These are phyloP conservation scores for Trametes cinnabarina DNA, from an alignment of 768 basidiomycete species.

Conservation along the genomic window DNA sequence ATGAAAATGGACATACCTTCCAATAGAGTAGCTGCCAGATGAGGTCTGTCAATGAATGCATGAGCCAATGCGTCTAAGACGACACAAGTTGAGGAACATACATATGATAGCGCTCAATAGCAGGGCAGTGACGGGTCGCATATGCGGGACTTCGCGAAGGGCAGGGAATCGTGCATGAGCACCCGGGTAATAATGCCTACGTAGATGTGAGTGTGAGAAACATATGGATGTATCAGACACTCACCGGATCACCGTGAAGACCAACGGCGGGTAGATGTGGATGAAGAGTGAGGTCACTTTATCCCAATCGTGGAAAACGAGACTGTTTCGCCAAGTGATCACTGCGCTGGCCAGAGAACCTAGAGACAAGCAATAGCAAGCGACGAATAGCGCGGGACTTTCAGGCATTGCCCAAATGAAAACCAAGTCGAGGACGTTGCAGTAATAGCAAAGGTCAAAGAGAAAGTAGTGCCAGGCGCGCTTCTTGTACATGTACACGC, in stretches of 20 bases:
- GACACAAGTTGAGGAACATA: slow-evolving; percentile 39
- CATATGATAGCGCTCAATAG: slow-evolving; percentile 80
- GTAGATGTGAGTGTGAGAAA: background rate
- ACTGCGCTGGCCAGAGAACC: slow-evolving; percentile 91
- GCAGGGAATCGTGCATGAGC: slow-evolving; percentile 86
- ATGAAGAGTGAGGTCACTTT: slow-evolving; percentile 96
- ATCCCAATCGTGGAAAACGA: slow-evolving; percentile 96
- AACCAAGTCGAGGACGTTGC: slow-evolving; percentile 85
- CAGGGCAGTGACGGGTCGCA: slow-evolving; percentile 72
- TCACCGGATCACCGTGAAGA: slow-evolving; percentile 87
- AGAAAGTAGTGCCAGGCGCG: slow-evolving; percentile 94
- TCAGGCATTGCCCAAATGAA: slow-evolving; percentile 89
- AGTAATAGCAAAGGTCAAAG: slow-evolving; percentile 91
- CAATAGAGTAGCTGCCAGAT: slow-evolving; percentile 94
- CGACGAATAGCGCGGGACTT: slow-evolving; percentile 77
- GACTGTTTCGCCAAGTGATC: slow-evolving; percentile 96
- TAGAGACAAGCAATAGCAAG: slow-evolving; percentile 90
- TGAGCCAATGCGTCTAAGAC: slow-evolving; percentile 10
- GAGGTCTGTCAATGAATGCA: slow-evolving; percentile 54
- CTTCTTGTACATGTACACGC: slow-evolving; percentile 86
- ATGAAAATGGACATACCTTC: slow-evolving; percentile 52
- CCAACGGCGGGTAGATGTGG: slow-evolving; percentile 90
- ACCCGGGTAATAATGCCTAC: slow-evolving; percentile 84
- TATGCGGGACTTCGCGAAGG: slow-evolving; percentile 60
- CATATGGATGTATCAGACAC: slow-evolving; percentile 21